These are phyloP conservation scores for Lasiodiplodia hormozganensis DNA, from an alignment of 2,329 filamentous ascomycete genomes.

Conservation along the genomic window DNA sequence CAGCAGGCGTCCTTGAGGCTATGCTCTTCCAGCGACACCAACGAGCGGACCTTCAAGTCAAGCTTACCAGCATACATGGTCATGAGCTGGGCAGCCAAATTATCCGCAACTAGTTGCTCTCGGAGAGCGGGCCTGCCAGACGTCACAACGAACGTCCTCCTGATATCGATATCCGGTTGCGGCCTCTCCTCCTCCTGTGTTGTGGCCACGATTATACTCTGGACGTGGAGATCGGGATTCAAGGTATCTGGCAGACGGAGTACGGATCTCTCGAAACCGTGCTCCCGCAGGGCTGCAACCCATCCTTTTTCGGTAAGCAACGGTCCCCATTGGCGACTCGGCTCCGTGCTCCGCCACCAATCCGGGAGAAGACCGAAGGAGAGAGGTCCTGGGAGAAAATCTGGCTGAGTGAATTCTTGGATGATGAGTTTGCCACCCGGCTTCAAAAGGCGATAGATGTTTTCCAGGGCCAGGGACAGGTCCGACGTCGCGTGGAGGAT, in stretches of 20 bases:
- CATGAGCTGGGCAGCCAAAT: slow-evolving; percentile 21
- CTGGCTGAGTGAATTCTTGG: slow-evolving; percentile 28
- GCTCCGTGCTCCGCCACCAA: slow-evolving; percentile 31
- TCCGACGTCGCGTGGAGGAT: slow-evolving; percentile 31
- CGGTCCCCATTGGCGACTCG: slow-evolving; percentile 9
- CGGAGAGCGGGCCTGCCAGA: neutral
- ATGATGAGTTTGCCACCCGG: slow-evolving; percentile 55
- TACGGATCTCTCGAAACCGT: slow-evolving; percentile 13
- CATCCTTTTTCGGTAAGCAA: slow-evolving; percentile 15
- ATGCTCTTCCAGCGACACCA: slow-evolving; percentile 9
- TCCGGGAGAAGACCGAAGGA: slow-evolving; percentile 18
- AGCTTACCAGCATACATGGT: slow-evolving; percentile 31
- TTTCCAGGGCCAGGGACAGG: slow-evolving; percentile 30
- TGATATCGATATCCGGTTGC: slow-evolving; percentile 9
- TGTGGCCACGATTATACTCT: slow-evolving; percentile 17
- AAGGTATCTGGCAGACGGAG: slow-evolving; percentile 13
- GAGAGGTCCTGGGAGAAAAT: neutral
- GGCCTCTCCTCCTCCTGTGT: slow-evolving; percentile 4
- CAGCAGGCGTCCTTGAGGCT: slow-evolving; percentile 5
- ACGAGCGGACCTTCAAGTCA: slow-evolving; percentile 11
- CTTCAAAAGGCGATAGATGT: slow-evolving; percentile 34
- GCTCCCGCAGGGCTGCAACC: slow-evolving; percentile 10
- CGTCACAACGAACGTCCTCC: slow-evolving; percentile 18
- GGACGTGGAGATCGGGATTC: slow-evolving; percentile 16
- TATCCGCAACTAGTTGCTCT: slow-evolving; percentile 22